Evolutionary conservation across 78 protist genomes (phyloP).

Genomic region (Monocercomonoides exilis): DNA sequence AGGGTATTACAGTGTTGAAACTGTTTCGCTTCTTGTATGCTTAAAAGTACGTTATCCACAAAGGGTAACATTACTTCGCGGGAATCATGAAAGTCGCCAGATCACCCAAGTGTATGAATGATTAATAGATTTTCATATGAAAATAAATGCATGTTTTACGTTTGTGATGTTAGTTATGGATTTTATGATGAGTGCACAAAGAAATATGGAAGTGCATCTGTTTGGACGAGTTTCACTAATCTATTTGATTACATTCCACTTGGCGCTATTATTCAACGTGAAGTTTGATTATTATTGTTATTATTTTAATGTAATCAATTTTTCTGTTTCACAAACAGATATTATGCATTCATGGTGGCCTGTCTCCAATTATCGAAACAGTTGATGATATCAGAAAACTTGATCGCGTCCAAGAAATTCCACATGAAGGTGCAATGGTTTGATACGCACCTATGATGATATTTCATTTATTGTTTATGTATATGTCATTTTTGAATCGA

Average conservation of each 20-base stretch:
- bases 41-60: conserved; percentile 64
- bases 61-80: conserved; percentile 75
- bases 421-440: conserved; percentile 64
- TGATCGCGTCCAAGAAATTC: conserved; percentile 76
- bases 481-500: neutral
- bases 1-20: conserved; percentile 80
- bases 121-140: neutral
- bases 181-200: conserved; percentile 88
- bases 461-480: neutral
- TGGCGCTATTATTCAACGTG: conserved; percentile 70
- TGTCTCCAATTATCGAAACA: conserved; percentile 74
- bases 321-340: conserved; percentile 22
- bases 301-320: neutral
- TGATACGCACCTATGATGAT: neutral
- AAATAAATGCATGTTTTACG: neutral
- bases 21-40: conserved; percentile 62
- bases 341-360: conserved; percentile 92
- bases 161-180: conserved; percentile 58
- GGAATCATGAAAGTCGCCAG: conserved; percentile 89
- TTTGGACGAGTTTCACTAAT: conserved; percentile 83
- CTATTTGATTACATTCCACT: conserved; percentile 78
- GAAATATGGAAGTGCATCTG: conserved; percentile 76
- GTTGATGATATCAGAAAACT: conserved; percentile 64
- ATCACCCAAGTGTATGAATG: conserved; percentile 79
- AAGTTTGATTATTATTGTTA: conserved; percentile 36